Evolutionary conservation across 805 yeast genomes (phyloP).

Genomic region (Metschnikowia proteae): DNA sequence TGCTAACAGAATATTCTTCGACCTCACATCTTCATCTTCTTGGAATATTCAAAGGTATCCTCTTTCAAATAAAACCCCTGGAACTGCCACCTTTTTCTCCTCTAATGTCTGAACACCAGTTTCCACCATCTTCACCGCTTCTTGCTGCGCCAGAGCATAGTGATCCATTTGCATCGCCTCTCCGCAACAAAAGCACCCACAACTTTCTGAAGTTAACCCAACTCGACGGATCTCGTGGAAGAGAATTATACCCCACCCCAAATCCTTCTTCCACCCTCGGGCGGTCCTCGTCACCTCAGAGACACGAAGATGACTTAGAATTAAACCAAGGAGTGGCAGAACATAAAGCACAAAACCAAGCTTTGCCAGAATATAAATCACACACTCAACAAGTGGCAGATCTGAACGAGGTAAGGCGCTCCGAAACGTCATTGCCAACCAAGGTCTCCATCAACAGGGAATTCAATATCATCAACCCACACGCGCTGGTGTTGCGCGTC

Average conservation of each 20-base stretch:
- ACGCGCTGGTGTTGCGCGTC: conserved; percentile 29
- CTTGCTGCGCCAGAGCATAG: conserved; percentile 24
- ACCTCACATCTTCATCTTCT: background rate
- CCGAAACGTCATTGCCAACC: background rate
- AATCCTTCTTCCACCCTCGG: conserved; percentile 55
- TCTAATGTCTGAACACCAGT: conserved; percentile 28
- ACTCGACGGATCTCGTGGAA: conserved; percentile 13
- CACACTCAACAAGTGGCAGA: no score
- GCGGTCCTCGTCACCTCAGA: conserved; percentile 40
- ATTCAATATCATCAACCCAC: conserved; percentile 36
- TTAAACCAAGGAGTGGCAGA: background rate
- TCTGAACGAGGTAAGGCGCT: no score
- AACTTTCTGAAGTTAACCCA: background rate
- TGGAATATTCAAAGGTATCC: background rate
- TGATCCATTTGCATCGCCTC: conserved; percentile 12
- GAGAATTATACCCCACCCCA: conserved; percentile 60
- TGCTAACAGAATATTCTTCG: background rate
- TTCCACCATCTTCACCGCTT: conserved; percentile 54
- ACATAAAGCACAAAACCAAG: background rate
- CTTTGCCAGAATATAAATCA: background rate
- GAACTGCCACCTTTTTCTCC: background rate
- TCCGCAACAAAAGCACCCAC: conserved; percentile 2
- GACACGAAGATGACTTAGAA: conserved; percentile 10
- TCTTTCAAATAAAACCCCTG: no score
- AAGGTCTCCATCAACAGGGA: conserved; percentile 26